These are phyloP conservation scores for Nematocida sp. DNA, from an alignment of 371 early-diverging fungal genomes.

Conservation along the genomic window DNA sequence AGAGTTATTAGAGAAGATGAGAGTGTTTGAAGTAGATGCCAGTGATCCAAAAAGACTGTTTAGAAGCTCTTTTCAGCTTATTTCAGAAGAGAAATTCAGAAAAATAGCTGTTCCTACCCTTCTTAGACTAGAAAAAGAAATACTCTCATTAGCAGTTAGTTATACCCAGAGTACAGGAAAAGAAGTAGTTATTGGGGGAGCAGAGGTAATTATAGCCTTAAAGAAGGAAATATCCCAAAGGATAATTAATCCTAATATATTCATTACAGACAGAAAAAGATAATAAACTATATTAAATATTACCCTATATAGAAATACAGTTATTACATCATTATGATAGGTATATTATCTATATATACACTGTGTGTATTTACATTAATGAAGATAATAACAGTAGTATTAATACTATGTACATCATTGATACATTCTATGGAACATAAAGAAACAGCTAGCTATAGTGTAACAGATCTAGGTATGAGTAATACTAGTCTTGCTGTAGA, in stretches of 20 bases:
- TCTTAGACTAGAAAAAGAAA: slow-evolving; percentile 69
- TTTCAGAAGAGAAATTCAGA: slow-evolving; percentile 77
- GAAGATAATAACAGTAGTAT: no score
- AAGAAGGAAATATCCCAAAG: slow-evolving; percentile 55
- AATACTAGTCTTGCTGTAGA: no score
- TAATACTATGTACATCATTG: no score
- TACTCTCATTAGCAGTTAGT: slow-evolving; percentile 61
- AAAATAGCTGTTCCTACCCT: slow-evolving; percentile 74
- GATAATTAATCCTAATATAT: slow-evolving; percentile 61
- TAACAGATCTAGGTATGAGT: no score
- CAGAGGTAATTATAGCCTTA: slow-evolving; percentile 35
- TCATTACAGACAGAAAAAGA: slow-evolving; percentile 49
- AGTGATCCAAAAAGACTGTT: slow-evolving; percentile 75
- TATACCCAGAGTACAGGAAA: slow-evolving; percentile 50
- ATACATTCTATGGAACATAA: no score
- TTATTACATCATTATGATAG: no score
- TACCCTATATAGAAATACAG: no score
- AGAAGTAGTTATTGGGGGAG: slow-evolving; percentile 14
- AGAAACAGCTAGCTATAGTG: no score
- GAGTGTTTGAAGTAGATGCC: slow-evolving; percentile 75
- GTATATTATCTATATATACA: no score
- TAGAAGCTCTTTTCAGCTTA: slow-evolving; percentile 71
- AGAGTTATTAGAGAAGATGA: slow-evolving; percentile 67
- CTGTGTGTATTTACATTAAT: no score
- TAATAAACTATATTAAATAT: no score